These are phyloP conservation scores for Calonectria pauciramosa DNA, from an alignment of 2,329 filamentous ascomycete species.

Conservation along the genomic window DNA sequence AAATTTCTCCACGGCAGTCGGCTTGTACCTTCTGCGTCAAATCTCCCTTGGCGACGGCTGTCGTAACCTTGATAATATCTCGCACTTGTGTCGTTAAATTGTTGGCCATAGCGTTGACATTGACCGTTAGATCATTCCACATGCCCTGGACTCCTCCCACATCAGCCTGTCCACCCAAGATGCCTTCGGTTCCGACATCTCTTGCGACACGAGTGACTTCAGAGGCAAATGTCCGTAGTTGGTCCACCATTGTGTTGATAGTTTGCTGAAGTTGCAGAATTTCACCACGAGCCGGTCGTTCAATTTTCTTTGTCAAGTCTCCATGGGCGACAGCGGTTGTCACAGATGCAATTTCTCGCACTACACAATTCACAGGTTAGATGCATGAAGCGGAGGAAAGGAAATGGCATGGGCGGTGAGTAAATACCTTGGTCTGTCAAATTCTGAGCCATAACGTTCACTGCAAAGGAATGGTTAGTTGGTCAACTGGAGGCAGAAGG, in stretches of 20 bases:
- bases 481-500: neutral
- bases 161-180: conserved; percentile 85
- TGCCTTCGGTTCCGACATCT: conserved; percentile 88
- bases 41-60: conserved; percentile 84
- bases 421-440: conserved; percentile 78
- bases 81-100: conserved; percentile 91
- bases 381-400: neutral
- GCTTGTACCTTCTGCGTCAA: conserved; percentile 97
- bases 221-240: conserved; percentile 85
- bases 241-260: conserved; percentile 92
- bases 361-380: conserved; percentile 52
- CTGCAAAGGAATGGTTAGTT: conserved; percentile 54
- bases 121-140: conserved; percentile 90
- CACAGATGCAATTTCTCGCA: conserved; percentile 87
- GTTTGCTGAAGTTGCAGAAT: conserved; percentile 88
- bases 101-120: conserved; percentile 90
- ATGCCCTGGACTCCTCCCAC: conserved; percentile 89
- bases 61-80: conserved; percentile 90
- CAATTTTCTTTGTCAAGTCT: conserved; percentile 87
- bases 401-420: conserved; percentile 19
- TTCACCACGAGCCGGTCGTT: conserved; percentile 84
- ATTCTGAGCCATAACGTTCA: conserved; percentile 88
- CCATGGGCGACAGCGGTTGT: conserved; percentile 87
- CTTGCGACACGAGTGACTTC: conserved; percentile 87
- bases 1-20: conserved; percentile 91